Evolutionary conservation across 2,329 filamentous ascomycete species (phyloP), one percentile per base, ranked within the genome.

Genomic region (Penicillium sp.): DNA sequence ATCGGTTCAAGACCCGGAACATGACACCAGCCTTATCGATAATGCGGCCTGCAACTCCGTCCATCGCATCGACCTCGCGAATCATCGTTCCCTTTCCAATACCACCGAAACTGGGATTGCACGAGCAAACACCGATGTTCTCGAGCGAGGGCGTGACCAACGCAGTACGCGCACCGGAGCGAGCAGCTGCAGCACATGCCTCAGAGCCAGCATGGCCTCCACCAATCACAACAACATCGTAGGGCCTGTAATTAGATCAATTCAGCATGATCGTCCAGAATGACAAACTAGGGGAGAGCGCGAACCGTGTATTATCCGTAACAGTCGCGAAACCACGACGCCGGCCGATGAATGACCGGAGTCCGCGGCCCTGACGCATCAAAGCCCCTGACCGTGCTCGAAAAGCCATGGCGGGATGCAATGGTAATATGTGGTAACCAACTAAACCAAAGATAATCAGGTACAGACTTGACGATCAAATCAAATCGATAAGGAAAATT

Each of bases 1-100:
- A 89, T 47, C 85, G 81, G 73, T 99, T 99, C 67, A 99, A 74
- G 16, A 95, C 82, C 59, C 90, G 86, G 73, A 97, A 99, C 71
- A 97, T 93, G n/a, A 97, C 84, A 6, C 91, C 94, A 3, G 94
- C 89, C 71, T 94, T 93, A 76, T 99, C 94, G 55, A 96, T 91
- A 19, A 97, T 87, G 34, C 90, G 84, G 0, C 91, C 92, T 0
- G 91, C 88, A 18, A 99, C 78, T 0, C 94, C 94, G 68, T 97
- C 94, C 56, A 99, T 80, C 0, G 94, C 94, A 76, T 99, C 94
- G 30, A 99, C 87, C 74, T 99, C 94, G 39, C 93, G 87, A 47
- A 99, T 79, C 79, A 99, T 97, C 9, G 90, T 97, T 14, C 94
- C 94, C 72, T 99, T 99, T 41, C 94, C 94, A 64, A 99, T 97